phyloP scores from a whole-genome alignment of 2,329 filamentous ascomycete species.

The Pseudopyricularia javanii region DNA sequence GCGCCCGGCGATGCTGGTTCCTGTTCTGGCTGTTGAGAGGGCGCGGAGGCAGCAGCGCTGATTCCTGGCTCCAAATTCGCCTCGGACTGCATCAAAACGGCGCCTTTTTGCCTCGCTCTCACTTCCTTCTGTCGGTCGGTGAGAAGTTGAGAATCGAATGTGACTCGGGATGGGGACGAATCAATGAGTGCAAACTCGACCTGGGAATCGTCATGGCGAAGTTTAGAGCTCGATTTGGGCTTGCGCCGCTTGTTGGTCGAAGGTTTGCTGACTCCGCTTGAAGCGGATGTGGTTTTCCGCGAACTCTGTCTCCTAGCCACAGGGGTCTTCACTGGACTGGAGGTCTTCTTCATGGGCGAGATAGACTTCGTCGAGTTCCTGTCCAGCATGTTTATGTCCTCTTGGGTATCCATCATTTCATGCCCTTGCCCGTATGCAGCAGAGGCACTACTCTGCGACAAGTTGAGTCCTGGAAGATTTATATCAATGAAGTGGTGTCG shows the following conservation, averaged over 20 bases:
- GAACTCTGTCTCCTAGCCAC: conserved; percentile 2
- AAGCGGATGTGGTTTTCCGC: not conserved
- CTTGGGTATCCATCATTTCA: conserved; percentile 35
- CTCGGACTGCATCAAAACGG: conserved; percentile 46
- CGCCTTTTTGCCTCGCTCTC: conserved; percentile 57
- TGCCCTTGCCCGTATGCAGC: conserved; percentile 23
- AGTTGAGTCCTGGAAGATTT: conserved; percentile 28
- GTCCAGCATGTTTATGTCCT: conserved; percentile 24
- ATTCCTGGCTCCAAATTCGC: not conserved
- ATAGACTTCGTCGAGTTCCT: conserved; percentile 13
- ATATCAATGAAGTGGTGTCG: conserved; percentile 42
- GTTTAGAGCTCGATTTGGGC: conserved; percentile 22
- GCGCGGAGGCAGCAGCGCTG: conserved; percentile 9
- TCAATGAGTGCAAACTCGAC: conserved; percentile 62
- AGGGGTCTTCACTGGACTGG: conserved; percentile 11
- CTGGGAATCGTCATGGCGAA: conserved; percentile 73
- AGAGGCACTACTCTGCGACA: conserved; percentile 16
- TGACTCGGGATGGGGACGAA: conserved; percentile 36
- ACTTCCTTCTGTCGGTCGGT: conserved; percentile 74
- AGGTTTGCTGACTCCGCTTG: not conserved
- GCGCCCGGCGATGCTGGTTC: conserved; percentile 1
- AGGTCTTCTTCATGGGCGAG: not conserved
- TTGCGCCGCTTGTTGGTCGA: conserved; percentile 1
- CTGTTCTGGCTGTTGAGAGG: conserved; percentile 2
- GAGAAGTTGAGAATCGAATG: conserved; percentile 57